Evolutionary conservation across 306 rosid genomes (phyloP), one percentile per base, ranked within the genome.

Genomic region (Citrullus mucosospermus): DNA sequence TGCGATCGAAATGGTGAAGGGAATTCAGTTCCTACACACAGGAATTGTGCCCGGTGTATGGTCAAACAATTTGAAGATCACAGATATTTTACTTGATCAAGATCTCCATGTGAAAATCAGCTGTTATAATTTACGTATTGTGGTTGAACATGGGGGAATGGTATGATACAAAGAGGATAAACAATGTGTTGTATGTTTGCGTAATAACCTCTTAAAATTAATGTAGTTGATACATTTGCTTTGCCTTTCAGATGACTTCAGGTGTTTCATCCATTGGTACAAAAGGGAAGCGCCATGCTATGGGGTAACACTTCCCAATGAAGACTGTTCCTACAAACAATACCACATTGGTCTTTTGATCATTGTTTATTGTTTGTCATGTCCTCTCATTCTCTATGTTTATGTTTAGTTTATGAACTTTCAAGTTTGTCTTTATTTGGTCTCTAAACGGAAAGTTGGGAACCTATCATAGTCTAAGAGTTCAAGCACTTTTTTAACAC

Each of bases 21-120:
- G 97, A 65, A 78, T 95, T 87, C 99, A 89, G 79, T 95, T 92
- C 87, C 85, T 95, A 85, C 99, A 95, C 83, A 91, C 99, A 48
- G 97, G 99, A 79, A 91, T 85, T 48, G 95, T 92, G 79, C 97
- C 99, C 20, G 99, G 99, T 43, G 78, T 95, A 16, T 91, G 87
- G 59, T 89, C 93, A 20, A 88, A 89, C 78, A 92, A 88, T 86
- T 81, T 91, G 81, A 95, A 88, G 89, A 92, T 92, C 77, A 95
- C 92, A 76, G 91, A 95, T 69, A 85, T 92, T 83, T 83, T 92
- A 43, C 80, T 92, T 80, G 97, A 92, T 83, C 90, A 83, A 46
- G 84, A 88, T 83, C 92, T 78, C 79, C 93, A 88, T 57, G 94
- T 88, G 32, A 95, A 95, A 82, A 87, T 95, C 84, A 86, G 91